Conservation (phyloP, 352 stramenopile genomes). For the Globisporangium rhizosaccharum region DNA sequence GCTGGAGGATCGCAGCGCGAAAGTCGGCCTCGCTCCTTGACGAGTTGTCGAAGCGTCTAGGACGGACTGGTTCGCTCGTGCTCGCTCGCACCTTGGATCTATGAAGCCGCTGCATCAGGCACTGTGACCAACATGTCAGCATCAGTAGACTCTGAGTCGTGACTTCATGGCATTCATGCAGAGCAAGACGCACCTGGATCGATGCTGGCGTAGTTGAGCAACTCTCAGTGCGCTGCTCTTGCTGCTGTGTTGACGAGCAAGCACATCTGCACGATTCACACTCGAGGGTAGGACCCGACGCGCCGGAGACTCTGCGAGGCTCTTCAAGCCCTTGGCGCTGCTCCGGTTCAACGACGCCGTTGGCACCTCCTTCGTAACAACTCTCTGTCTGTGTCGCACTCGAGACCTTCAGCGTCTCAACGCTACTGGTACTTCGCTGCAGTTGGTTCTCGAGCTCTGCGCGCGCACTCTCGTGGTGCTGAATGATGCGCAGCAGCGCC, state of each 20-base stretch:
- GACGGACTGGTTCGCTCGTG: neutral
- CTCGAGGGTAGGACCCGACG: neutral
- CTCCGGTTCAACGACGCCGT: neutral
- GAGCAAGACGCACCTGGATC: neutral
- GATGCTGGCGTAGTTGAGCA: neutral
- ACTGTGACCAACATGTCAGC: neutral
- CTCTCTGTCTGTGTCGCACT: slow-evolving; percentile 24
- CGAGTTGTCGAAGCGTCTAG: neutral
- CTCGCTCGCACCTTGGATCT: neutral
- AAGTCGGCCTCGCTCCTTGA: slow-evolving; percentile 4
- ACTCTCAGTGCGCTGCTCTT: neutral
- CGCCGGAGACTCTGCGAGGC: too few species aligned
- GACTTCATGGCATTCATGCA: neutral
- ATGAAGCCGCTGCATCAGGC: neutral
- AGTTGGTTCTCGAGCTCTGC: slow-evolving; percentile 16
- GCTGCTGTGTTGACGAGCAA: neutral
- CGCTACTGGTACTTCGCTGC: neutral
- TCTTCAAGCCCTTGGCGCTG: neutral
- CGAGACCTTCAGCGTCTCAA: slow-evolving; percentile 13
- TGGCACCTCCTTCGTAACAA: neutral
- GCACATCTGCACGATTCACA: too few species aligned
- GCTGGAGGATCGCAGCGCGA: slow-evolving; percentile 16
- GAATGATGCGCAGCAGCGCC: slow-evolving; percentile 40
- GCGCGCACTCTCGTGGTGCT: slow-evolving; percentile 31
- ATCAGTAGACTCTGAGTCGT: neutral